Evolutionary conservation across 2,329 filamentous ascomycete genomes (phyloP), one percentile per base, ranked within the genome.

Genomic region (Ceratocystis lukuohia): DNA sequence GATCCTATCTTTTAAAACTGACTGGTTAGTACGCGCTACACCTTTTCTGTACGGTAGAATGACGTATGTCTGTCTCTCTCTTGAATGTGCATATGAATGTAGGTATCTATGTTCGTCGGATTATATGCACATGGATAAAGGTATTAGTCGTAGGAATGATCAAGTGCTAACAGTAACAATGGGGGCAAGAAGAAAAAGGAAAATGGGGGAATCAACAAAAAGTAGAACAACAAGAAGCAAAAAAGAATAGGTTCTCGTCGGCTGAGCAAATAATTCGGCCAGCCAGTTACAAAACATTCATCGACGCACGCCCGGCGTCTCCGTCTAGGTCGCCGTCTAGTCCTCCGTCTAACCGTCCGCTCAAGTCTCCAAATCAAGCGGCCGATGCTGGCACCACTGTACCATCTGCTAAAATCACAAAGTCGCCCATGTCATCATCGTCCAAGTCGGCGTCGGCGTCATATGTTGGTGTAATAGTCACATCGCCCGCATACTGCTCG

Each of bases 401-500:
- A n/a, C 66, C 66, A 25, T 68, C 66, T 5, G 66, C 63, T 48
- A 68, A 56, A 59, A 68, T 68, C n/a, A 65, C 61, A 50, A 68
- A 68, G 37, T 68, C 66, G 6, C 61, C 66, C 59, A 68, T 65
- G 41, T 68, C 66, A 37, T 68, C 66, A 22, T 67, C 66, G 41
- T 67, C 41, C 6, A 45, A 22, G 33, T 59, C 53, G 6, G 53
- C 66, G 2, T 61, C 66, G n/a, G 44, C 45, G 45, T 67, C 62
- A 6, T 53, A 53, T 10, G 44, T 28, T 20, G 62, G 59, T 7
- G 50, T 66, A 25, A 66, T 62, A 10, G 65, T 62, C 8, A 62
- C 57, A 30, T 66, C 65, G 5, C 44, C 61, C 8, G n/a, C 10
- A 10, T 63, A 17, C n/a, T 41, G 33, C 3, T 71, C 72, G 3